phyloP scores from a whole-genome alignment of 208 protist genomes.

The Leishmania turanica region DNA sequence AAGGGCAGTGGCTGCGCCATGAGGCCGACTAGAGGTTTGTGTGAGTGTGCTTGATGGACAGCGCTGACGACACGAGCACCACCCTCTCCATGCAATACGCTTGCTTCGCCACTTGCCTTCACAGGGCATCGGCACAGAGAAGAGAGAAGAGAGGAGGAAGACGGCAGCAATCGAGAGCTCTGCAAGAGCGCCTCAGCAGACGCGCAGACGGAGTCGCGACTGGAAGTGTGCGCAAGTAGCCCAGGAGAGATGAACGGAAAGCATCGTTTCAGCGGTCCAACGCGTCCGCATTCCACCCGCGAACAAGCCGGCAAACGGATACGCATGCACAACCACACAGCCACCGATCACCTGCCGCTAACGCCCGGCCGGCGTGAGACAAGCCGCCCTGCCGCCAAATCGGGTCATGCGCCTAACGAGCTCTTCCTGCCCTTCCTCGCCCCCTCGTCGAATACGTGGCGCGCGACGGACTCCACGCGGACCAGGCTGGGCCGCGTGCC shows the following conservation, averaged over 20 bases:
- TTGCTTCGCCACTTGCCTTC: neutral
- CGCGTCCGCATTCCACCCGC: too few species aligned
- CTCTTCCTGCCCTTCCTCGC: neutral
- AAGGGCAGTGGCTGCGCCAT: constrained; percentile 23
- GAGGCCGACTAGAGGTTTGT: neutral
- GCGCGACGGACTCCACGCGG: too few species aligned
- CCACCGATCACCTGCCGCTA: neutral
- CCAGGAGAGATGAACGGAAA: neutral
- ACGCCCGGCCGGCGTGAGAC: neutral
- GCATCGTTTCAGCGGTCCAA: too few species aligned
- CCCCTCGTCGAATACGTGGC: neutral
- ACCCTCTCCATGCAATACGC: neutral
- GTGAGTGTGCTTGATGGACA: neutral
- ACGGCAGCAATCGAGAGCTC: neutral
- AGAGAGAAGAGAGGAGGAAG: neutral
- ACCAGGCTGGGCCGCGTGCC: neutral
- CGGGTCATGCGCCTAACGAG: neutral
- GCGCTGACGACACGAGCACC: neutral
- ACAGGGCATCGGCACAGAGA: neutral
- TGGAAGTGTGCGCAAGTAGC: neutral
- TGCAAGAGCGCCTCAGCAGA: neutral
- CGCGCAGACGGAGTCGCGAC: neutral
- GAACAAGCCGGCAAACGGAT: too few species aligned
- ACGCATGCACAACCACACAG: neutral
- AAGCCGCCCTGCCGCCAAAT: neutral